Base-by-base conservation (phyloP, 2,329 filamentous ascomycete genomes). In the Blastomyces emzantsi region DNA sequence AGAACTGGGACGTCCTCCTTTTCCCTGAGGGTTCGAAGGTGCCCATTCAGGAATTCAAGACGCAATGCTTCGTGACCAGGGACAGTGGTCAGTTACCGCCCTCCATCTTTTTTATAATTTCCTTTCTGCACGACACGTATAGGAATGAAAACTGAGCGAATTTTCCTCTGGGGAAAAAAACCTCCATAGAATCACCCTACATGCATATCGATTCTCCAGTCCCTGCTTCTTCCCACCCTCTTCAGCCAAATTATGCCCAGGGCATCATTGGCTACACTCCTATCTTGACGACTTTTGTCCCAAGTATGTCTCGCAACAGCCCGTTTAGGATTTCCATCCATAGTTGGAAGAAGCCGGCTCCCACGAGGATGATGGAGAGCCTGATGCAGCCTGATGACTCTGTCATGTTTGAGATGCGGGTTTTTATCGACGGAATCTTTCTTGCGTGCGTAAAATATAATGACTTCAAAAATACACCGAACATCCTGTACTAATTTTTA, bases 1-100 rank as follows among this genome's bases (percentile, higher is more conserved):
- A 90, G 69, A 86, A 90, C 71, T 95, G 90, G 91, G 91, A 96
- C 71, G 83, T 94, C 63, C 84, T 95, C 54, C 80, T 95, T 66
- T 95, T 95, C 73, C 87, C 90, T 0, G 78, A 79, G 75, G 82
- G 83, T 65, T 86, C 82, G 69, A 87, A 85, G 69, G 77, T 88
- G 15, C 91, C 91, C 0, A 76, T 92, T 63, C 89, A 90, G 74
- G 91, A 95, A 75, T 96, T 94, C 81, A 87, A 86, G 71, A 90
- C 90, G 8, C 82, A 85, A 65, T 95, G 90, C 73, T 88, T 89
- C 73, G 85, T 88, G 41, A 82, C 87, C 45, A 77, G 77, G 64
- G 83, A 84, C 66, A 73, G 72, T 67, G 77, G 78, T 77, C 66
- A 63, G 73, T 54, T 43, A 33, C 52, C 22, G 56, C 22, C 3